phyloP scores from a whole-genome alignment of 1,139 yeast genomes.

The Spencermartinsiella ligniputridi region DNA sequence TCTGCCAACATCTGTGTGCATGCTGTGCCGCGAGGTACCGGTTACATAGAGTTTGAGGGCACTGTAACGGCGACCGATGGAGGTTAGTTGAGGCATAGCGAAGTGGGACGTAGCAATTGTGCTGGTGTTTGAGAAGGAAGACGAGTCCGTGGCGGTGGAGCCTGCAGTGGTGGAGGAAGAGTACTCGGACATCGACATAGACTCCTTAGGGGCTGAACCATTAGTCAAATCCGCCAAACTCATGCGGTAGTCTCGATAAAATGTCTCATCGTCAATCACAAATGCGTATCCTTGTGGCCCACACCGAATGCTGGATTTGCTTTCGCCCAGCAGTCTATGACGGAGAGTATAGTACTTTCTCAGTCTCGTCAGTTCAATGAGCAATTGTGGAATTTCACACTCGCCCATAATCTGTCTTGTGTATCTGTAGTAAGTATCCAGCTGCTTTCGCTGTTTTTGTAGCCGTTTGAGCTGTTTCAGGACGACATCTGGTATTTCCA shows the following conservation, averaged over 20 bases:
- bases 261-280: conserved; percentile 1
- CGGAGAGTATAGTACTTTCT: background rate
- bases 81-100: background rate
- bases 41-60: background rate
- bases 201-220: no score
- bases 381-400: background rate
- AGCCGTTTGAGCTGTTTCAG: background rate
- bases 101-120: background rate
- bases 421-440: background rate
- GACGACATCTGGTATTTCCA: background rate
- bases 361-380: background rate
- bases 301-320: background rate
- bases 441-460: background rate
- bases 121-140: no score
- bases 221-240: background rate
- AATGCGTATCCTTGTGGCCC: background rate
- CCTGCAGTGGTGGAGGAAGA: background rate
- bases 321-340: background rate
- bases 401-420: background rate
- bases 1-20: background rate
- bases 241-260: background rate
- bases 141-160: background rate
- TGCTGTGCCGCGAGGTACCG: background rate
- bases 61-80: background rate
- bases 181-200: background rate